Evolutionary conservation across 2,329 filamentous ascomycete species (phyloP), one percentile per base, ranked within the genome.

Genomic region (Colletotrichum aenigma): DNA sequence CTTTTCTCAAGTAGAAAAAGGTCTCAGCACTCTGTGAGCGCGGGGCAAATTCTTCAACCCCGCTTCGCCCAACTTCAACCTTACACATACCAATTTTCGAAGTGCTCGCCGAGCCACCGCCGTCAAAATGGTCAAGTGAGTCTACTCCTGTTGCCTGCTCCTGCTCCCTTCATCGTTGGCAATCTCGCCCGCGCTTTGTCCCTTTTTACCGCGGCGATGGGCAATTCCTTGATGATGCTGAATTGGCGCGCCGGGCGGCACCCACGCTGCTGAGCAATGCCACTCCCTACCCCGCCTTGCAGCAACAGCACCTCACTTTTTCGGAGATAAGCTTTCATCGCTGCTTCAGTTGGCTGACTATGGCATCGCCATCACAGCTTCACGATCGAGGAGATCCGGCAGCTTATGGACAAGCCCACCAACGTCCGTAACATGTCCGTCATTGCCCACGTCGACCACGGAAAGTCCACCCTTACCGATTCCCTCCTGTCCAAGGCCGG

Each of bases 51-150:
- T 74, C 69, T 86, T 85, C 82, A 85, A 87, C 86, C 86, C 86
- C 86, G 85, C 86, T 87, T 86, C 78, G 81, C 79, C 79, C 80
- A 76, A 81, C 82, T 81, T 81, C 82, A 66, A 70, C 70, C 77
- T 70, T 77, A 80, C 80, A 82, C 80, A 79, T 82, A 82, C 79
- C 81, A 77, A 75, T 75, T 82, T 84, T 84, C 80, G 83, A 84
- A 48, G 85, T 83, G 84, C 78, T 86, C 82, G 84, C 81, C 82
- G 79, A 82, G 86, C 86, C 87, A 94, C 92, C 87, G 95, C 96
- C 95, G 95, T 90, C 94, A 98, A 96, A 88, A 99, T 99, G 97
- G 97, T 99, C 88, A 98, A 98, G 96, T 98, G 94, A 94, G 96
- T 96, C 71, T 61, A 52, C 68, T 71, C 74, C 32, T 30, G 52